Evolutionary conservation across 148 eudicot genomes (phyloP), one percentile per base, ranked within the genome.

Genomic region (Vaccinium vitisidaea): DNA sequence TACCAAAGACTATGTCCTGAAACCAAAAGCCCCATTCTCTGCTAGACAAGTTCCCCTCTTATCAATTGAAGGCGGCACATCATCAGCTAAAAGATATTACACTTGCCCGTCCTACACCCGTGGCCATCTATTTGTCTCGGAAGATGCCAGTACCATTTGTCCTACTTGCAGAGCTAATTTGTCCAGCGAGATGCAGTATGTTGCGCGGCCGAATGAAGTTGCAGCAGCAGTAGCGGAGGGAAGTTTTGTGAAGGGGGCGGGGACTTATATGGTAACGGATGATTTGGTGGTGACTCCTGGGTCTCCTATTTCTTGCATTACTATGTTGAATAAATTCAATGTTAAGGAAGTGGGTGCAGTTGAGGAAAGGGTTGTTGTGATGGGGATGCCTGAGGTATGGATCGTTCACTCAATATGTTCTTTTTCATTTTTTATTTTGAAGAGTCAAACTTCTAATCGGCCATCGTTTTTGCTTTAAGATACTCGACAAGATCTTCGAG

Each of bases 191-290:
- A 0, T 58, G 1, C 6, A 12, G n/a, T 59, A 8, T 23, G 80
- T 83, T 46, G 78, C 9, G n/a, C 19, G 7, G 2, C 18, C 5
- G 11, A 14, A 8, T 5, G 79, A 4, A 21, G 13, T 56, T 4
- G 55, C 19, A 16, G 21, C 8, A 0, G 61, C 6, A 10, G 4
- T 3, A 0, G 32, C 32, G 32, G 73, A 61, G 23, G 80, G 63
- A 1, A 81, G 85, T 8, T 86, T 39, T 74, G 81, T 87, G 9
- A 83, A 86, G 21, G 83, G 32, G 79, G 67, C 50, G 50, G 86
- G 81, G 36, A 87, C 83, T 23, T 89, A 85, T 55, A 87, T 85
- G 88, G 75, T 90, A 5, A 87, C 75, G 87, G 90, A 88, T 82
- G 81, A 88, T 61, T 21, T 87, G 76, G 82, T 78, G 11, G 87